Conservation (phyloP, 768 basidiomycete genomes). For the Boletus bicolor region DNA sequence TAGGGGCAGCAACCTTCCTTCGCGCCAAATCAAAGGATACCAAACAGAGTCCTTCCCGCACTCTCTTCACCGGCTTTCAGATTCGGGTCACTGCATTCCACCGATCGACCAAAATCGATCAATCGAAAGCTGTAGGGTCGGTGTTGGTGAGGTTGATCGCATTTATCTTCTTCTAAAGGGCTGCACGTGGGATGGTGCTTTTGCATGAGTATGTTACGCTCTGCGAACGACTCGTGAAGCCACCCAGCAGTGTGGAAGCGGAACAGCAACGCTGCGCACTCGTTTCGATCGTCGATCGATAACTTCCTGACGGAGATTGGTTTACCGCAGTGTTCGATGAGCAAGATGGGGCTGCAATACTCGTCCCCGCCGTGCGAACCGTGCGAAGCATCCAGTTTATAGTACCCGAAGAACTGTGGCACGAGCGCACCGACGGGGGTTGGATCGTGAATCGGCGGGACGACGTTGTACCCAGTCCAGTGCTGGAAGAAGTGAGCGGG, state of each 20-base stretch:
- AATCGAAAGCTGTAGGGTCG: conserved; percentile 36
- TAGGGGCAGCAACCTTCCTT: background rate
- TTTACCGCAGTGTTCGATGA: conserved; percentile 37
- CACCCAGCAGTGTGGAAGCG: conserved; percentile 40
- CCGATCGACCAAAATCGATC: conserved; percentile 48
- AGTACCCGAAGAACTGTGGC: conserved; percentile 66
- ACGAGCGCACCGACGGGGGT: conserved; percentile 49
- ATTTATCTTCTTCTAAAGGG: conserved; percentile 6
- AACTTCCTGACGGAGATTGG: conserved; percentile 28
- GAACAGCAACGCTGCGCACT: conserved; percentile 37
- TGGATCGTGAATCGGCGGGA: conserved; percentile 39
- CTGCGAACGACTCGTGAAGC: conserved; percentile 40
- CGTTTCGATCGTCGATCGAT: conserved; percentile 34
- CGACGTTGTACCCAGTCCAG: conserved; percentile 25
- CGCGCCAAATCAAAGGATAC: background rate
- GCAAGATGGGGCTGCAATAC: conserved; percentile 11
- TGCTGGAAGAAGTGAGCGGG: conserved; percentile 29
- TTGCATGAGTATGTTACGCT: conserved; percentile 44
- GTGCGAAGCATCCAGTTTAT: conserved; percentile 12
- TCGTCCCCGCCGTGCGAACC: background rate
- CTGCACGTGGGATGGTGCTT: conserved; percentile 36
- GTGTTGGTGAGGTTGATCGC: background rate
- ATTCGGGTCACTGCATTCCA: background rate
- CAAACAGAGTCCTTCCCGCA: background rate
- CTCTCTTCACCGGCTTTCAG: background rate